Evolutionary conservation across 2,329 filamentous ascomycete species (phyloP), one percentile per base, ranked within the genome.

Genomic region (Neonectria hederae): DNA sequence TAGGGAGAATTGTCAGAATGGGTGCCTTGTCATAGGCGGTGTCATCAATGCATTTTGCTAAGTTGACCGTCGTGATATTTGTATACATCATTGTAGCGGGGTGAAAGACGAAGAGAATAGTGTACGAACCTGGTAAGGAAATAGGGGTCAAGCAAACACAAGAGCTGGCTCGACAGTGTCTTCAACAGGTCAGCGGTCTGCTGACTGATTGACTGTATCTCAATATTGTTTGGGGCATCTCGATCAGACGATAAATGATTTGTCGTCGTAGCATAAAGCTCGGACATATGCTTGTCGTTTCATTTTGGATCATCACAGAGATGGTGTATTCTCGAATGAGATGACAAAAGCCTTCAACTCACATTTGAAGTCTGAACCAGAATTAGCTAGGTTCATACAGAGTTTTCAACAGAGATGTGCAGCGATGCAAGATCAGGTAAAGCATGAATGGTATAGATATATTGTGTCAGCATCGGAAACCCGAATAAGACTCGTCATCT

Each of bases 261-360:
- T 80, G 69, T 81, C 79, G 74, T 81, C 79, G 75, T 78, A 66
- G 80, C 80, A 83, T 78, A 78, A 85, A 85, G 89, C 93, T 97
- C 90, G 86, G 93, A 97, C 93, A 97, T 97, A 97, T 97, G 93
- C 93, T 97, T 97, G 93, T 97, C 93, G 88, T 89, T 87, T 86
- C 83, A 85, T 87, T 90, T 93, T 88, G 85, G 80, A 86, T 96
- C 92, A 96, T 96, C 93, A 96, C 89, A 74, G 67, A 73, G 70
- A 71, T 67, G 65, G 68, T 55, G 68, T 55, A 43, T 60, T 60
- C 65, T 55, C 40, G 58, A 21, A 59, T 65, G 57, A 61, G 65
- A 65, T 54, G 45, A 63, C 48, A 55, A 21, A 57, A 48, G 10
- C 38, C 30, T 28, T 32, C 49, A 64, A 78, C 75, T 76, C 46